Evolutionary conservation across 2,329 filamentous ascomycete genomes (phyloP).

Genomic region (Alternaria angustiovoidea): DNA sequence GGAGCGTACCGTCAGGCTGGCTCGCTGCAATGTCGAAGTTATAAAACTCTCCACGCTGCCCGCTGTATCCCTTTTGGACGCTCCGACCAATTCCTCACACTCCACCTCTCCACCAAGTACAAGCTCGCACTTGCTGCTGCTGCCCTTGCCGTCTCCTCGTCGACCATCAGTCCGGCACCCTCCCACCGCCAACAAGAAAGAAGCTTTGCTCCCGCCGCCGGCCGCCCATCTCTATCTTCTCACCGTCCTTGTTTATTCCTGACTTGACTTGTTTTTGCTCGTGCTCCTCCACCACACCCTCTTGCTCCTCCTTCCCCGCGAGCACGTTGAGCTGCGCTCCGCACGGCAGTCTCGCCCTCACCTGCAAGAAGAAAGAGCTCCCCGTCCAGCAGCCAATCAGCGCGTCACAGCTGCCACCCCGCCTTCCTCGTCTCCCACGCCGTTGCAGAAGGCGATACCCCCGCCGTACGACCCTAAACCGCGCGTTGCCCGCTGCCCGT

Average conservation of each 20-base stretch:
- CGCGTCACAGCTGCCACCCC: constrained; percentile 31
- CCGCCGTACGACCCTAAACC: constrained; percentile 26
- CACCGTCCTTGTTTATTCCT: background rate
- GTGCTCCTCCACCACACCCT: background rate
- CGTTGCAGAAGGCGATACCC: constrained; percentile 31
- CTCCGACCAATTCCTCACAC: constrained; percentile 37
- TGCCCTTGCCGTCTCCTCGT: constrained; percentile 18
- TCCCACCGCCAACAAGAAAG: background rate
- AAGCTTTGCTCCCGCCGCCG: constrained; percentile 1
- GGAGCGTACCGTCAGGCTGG: constrained; percentile 48
- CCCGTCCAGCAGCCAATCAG: constrained; percentile 38
- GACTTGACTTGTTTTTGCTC: background rate
- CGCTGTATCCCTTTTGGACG: constrained; percentile 41
- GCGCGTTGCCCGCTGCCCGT: constrained; percentile 16
- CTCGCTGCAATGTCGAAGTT: constrained; percentile 45
- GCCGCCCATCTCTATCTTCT: background rate
- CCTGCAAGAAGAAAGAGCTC: constrained; percentile 29
- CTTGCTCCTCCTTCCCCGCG: background rate
- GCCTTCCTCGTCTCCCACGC: constrained; percentile 30
- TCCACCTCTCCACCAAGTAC: constrained; percentile 9
- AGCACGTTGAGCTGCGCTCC: constrained; percentile 20
- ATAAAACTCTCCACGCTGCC: constrained; percentile 50
- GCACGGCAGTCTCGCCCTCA: constrained; percentile 17
- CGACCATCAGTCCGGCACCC: constrained; percentile 15
- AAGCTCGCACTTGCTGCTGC: constrained; percentile 21